These are phyloP conservation scores for Mycena maculata DNA, from an alignment of 768 basidiomycete genomes.

Conservation along the genomic window DNA sequence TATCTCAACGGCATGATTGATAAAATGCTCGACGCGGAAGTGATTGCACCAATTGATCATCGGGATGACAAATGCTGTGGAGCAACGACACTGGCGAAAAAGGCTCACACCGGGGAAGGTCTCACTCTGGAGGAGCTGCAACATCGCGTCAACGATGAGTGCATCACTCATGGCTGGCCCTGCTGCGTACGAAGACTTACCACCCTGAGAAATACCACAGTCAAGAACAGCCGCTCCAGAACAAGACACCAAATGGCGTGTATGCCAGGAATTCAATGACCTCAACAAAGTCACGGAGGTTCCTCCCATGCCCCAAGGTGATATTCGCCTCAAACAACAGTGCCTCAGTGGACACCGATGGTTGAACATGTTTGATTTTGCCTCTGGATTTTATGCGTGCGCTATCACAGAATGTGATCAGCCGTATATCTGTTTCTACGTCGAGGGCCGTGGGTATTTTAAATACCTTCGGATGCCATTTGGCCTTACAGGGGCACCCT, in stretches of 20 bases:
- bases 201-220: slow-evolving; percentile 32
- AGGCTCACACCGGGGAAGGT: slow-evolving; percentile 16
- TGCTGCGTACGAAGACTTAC: background rate
- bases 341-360: slow-evolving; percentile 48
- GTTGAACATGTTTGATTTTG: slow-evolving; percentile 49
- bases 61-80: slow-evolving; percentile 28
- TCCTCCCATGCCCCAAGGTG: slow-evolving; percentile 47
- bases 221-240: background rate
- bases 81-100: slow-evolving; percentile 28
- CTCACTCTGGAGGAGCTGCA: slow-evolving; percentile 22
- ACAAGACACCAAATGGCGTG: slow-evolving; percentile 44
- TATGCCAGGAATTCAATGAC: slow-evolving; percentile 53
- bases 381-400: slow-evolving; percentile 50
- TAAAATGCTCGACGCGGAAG: slow-evolving; percentile 36
- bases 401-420: slow-evolving; percentile 33
- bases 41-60: slow-evolving; percentile 8
- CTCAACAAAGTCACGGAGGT: slow-evolving; percentile 47
- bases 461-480: slow-evolving; percentile 51
- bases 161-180: slow-evolving; percentile 8
- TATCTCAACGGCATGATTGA: slow-evolving; percentile 36
- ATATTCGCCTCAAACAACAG: slow-evolving; percentile 53
- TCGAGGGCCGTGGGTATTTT: slow-evolving; percentile 52
- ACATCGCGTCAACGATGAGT: slow-evolving; percentile 24
- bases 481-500: slow-evolving; percentile 52
- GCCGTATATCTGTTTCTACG: slow-evolving; percentile 50